phyloP scores from a whole-genome alignment of 805 yeast genomes.

The Metschnikowia anglica region DNA sequence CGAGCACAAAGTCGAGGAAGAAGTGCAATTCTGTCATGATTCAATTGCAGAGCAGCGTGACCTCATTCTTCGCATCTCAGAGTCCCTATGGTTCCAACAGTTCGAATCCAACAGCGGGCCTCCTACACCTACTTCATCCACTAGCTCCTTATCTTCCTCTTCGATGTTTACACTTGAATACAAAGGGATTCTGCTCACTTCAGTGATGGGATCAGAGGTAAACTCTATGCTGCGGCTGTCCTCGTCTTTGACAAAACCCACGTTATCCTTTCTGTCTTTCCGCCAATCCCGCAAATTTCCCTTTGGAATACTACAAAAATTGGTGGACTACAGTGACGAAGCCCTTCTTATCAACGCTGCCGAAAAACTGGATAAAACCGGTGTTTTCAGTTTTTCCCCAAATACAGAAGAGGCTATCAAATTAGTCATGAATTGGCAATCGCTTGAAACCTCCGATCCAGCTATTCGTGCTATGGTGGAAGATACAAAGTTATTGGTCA shows the following conservation, averaged over 20 bases:
- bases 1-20: conserved; percentile 80
- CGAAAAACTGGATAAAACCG: conserved; percentile 51
- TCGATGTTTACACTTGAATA: conserved; percentile 43
- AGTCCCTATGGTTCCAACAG: conserved; percentile 31
- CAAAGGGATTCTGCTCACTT: conserved; percentile 51
- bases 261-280: conserved; percentile 30
- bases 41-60: conserved; percentile 67
- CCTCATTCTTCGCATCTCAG: conserved; percentile 45
- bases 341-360: conserved; percentile 69
- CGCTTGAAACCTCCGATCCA: conserved; percentile 58
- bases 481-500: conserved; percentile 63
- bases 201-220: conserved; percentile 6
- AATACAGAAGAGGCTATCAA: conserved; percentile 57
- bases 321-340: conserved; percentile 68
- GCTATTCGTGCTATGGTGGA: conserved; percentile 61
- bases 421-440: conserved; percentile 41
- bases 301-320: conserved; percentile 54
- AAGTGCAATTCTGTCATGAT: conserved; percentile 74
- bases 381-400: conserved; percentile 50
- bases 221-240: conserved; percentile 23
- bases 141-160: conserved; percentile 22
- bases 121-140: conserved; percentile 20
- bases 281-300: conserved; percentile 55
- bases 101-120: conserved; percentile 14
- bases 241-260: conserved; percentile 10